Evolutionary conservation across 805 yeast species (phyloP).

Genomic region (Kockiozyma suomiensis): DNA sequence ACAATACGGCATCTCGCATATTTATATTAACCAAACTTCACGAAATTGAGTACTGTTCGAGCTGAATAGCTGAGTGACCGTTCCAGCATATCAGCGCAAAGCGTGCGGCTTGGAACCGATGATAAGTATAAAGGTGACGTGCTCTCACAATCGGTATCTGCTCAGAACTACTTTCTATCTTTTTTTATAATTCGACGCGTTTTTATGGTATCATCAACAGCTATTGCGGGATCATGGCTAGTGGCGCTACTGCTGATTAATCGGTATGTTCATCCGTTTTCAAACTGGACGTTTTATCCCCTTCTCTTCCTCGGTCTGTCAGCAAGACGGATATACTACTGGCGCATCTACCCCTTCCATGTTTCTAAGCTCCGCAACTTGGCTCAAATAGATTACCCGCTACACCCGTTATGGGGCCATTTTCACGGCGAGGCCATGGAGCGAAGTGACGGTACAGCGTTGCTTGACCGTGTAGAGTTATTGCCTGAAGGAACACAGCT

Average conservation of each 20-base stretch:
- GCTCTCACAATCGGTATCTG: too few species aligned
- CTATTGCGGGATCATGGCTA: background rate
- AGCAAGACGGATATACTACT: conserved; percentile 12
- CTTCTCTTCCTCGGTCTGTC: conserved; percentile 3
- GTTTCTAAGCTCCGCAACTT: conserved; percentile 18
- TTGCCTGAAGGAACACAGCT: conserved; percentile 9
- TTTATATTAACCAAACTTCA: too few species aligned
- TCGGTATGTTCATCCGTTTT: background rate
- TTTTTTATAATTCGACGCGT: too few species aligned
- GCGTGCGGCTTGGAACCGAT: too few species aligned
- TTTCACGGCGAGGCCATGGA: background rate
- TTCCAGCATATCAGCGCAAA: too few species aligned
- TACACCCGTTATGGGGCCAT: conserved; percentile 24
- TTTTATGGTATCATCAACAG: background rate
- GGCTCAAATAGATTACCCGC: conserved; percentile 5
- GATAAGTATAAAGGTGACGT: too few species aligned
- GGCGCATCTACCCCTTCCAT: conserved; percentile 24
- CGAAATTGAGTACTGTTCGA: too few species aligned
- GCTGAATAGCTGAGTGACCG: too few species aligned
- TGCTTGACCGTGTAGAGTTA: conserved; percentile 15
- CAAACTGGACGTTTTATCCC: background rate
- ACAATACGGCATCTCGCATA: too few species aligned
- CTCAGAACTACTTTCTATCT: too few species aligned
- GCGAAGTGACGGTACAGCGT: background rate
- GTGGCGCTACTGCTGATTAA: background rate